Evolutionary conservation across 371 early-diverging fungal genomes (phyloP).

Genomic region (Sporodiniella umbellata): DNA sequence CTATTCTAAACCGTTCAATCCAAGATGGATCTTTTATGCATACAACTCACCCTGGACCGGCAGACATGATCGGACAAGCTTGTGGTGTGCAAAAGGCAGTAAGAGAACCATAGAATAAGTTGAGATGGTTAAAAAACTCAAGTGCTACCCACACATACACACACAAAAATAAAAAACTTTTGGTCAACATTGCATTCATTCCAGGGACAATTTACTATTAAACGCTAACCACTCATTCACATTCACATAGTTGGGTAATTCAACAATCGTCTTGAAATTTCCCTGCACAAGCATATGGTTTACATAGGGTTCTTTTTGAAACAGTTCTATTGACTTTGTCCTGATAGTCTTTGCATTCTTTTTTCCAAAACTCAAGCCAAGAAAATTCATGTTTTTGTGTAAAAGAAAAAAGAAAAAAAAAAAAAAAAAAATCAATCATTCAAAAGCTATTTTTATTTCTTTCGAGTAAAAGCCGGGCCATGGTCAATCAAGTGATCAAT

Average conservation of each 20-base stretch:
- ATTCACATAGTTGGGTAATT: slow-evolving; percentile 89
- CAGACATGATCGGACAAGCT: slow-evolving; percentile 87
- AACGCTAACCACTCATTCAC: slow-evolving; percentile 94
- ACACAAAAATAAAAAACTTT: neutral
- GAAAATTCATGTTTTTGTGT: slow-evolving; percentile 29
- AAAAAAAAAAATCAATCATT: neutral
- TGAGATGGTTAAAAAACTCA: slow-evolving; percentile 94
- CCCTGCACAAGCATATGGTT: slow-evolving; percentile 88
- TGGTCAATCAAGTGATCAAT: slow-evolving; percentile 42
- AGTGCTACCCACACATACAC: slow-evolving; percentile 49
- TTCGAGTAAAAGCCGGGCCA: slow-evolving; percentile 16
- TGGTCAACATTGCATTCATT: no score
- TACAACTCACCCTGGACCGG: slow-evolving; percentile 69
- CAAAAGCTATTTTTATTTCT: no score
- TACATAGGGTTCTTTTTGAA: slow-evolving; percentile 72
- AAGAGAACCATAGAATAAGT: slow-evolving; percentile 89
- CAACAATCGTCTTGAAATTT: slow-evolving; percentile 83
- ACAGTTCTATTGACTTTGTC: slow-evolving; percentile 64
- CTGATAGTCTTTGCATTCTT: slow-evolving; percentile 39
- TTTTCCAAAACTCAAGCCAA: slow-evolving; percentile 39
- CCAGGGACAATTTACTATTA: slow-evolving; percentile 69
- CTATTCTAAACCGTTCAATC: slow-evolving; percentile 29
- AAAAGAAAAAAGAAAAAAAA: neutral
- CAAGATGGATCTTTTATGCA: neutral
- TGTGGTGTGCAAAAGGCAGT: slow-evolving; percentile 86